Percentiles rank a stretch among this genome's conserved stretches.
Evolutionary conservation across 1,284 basidiomycete genomes (phyloP).

Genomic region (Exobasidium cylindrosporum): DNA sequence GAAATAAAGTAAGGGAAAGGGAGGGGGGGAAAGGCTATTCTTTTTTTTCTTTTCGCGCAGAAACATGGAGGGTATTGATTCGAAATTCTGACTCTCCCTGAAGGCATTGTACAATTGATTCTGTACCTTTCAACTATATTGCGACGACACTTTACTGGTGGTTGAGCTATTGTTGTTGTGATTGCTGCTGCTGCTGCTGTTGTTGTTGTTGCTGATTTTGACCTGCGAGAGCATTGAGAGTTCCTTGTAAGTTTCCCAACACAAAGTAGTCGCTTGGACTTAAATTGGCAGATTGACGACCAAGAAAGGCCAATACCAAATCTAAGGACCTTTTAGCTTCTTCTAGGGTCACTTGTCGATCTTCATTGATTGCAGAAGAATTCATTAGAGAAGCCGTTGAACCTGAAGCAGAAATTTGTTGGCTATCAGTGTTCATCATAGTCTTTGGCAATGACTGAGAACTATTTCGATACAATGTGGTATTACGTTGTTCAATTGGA

Average conservation of each 20-base stretch:
- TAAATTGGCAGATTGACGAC: background rate
- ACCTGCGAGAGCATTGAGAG: constrained; percentile 4
- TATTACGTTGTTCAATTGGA: background rate
- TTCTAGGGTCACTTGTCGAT: constrained; percentile 7
- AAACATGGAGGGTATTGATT: too few relatives aligned
- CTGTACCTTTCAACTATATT: too few relatives aligned
- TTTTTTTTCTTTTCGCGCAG: too few relatives aligned
- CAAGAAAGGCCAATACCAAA: constrained; percentile 7
- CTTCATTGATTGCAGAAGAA: background rate
- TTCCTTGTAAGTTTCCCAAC: constrained; percentile 8
- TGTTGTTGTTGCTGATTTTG: background rate
- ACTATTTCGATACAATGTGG: too few relatives aligned
- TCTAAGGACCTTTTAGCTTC: constrained; percentile 7
- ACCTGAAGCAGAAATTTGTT: background rate
- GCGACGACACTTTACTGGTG: too few relatives aligned
- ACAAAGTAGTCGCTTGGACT: constrained; percentile 12
- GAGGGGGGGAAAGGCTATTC: too few relatives aligned
- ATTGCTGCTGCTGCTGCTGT: background rate
- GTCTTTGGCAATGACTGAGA: too few relatives aligned
- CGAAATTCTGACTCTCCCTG: too few relatives aligned
- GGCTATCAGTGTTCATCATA: background rate
- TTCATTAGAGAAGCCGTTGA: background rate
- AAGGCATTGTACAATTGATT: too few relatives aligned
- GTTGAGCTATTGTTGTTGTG: background rate
- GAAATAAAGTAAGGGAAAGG: too few relatives aligned